Evolutionary conservation across 345 rosid species (phyloP).

Genomic region (Populus alba): DNA sequence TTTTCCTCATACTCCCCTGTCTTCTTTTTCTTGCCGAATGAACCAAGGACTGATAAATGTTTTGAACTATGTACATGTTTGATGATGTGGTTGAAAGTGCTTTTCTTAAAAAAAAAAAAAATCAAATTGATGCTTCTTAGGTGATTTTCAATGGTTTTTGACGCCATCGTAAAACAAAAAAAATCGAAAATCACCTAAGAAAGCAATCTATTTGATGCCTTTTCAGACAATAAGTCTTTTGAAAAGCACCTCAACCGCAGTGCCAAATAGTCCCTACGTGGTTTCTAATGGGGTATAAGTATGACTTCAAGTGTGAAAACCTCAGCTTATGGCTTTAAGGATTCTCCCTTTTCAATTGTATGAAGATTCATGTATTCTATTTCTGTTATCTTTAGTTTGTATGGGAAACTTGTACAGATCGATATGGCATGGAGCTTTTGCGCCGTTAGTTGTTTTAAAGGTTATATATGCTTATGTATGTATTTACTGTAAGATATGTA

Average conservation of each 20-base stretch:
- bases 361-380: neutral
- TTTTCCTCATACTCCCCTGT: too few species aligned
- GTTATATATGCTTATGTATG: neutral
- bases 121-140: too few species aligned
- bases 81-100: too few species aligned
- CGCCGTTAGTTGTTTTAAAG: neutral
- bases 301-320: neutral
- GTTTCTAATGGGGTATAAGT: neutral
- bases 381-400: neutral
- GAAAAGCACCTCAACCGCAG: too few species aligned
- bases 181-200: too few species aligned
- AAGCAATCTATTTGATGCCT: too few species aligned
- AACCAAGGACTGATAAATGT: neutral
- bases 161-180: too few species aligned
- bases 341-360: neutral
- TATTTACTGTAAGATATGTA: neutral
- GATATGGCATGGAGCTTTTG: neutral
- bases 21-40: neutral
- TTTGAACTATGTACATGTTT: neutral
- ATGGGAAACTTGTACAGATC: neutral
- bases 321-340: neutral
- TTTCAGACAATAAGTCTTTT: too few species aligned
- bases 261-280: neutral
- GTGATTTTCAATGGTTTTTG: too few species aligned
- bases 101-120: too few species aligned